Evolutionary conservation across 768 basidiomycete genomes (phyloP).

Genomic region (Tricholoma sp.): DNA sequence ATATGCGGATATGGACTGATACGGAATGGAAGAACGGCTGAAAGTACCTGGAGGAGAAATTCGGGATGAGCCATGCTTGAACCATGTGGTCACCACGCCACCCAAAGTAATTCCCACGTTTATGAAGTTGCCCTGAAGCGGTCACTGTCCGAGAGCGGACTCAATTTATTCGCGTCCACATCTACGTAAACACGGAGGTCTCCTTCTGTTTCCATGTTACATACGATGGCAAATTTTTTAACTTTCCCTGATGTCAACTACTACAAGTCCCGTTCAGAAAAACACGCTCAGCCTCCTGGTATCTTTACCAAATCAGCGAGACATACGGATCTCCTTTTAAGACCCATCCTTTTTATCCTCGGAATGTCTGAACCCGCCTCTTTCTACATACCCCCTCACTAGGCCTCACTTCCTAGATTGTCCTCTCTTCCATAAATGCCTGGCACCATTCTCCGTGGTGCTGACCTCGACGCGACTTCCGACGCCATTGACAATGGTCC

Average conservation of each 20-base stretch:
- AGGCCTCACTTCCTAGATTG: too few species aligned
- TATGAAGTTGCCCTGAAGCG: background rate
- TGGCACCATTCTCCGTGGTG: slow-evolving; percentile 18
- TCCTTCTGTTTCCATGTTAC: background rate
- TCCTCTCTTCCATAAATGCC: slow-evolving; percentile 22
- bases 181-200: background rate
- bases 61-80: background rate
- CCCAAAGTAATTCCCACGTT: background rate
- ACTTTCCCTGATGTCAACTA: background rate
- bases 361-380: background rate
- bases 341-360: background rate
- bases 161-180: background rate
- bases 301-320: background rate
- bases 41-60: background rate
- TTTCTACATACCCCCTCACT: background rate
- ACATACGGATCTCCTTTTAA: slow-evolving; percentile 5
- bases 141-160: background rate
- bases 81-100: background rate
- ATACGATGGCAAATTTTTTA: background rate
- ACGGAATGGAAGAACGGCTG: too few species aligned
- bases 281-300: background rate
- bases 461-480: slow-evolving; percentile 38
- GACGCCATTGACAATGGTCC: slow-evolving; percentile 47
- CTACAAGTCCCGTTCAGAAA: background rate
- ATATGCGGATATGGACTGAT: too few species aligned